phyloP scores from a whole-genome alignment of 2,329 filamentous ascomycete species.

The Ophiosphaerella narmari region DNA sequence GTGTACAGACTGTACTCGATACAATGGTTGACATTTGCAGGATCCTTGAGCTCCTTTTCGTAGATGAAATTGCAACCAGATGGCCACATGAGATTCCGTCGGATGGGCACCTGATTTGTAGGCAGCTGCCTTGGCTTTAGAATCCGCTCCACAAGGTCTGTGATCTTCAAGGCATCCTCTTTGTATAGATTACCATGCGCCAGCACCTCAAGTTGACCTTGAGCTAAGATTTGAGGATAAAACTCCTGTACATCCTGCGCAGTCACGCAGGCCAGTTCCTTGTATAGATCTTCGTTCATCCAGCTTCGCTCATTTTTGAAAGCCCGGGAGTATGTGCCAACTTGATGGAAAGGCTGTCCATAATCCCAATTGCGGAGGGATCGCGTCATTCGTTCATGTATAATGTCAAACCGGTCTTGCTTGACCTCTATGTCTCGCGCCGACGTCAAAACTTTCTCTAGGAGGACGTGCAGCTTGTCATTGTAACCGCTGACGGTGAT shows the following conservation, averaged over 20 bases:
- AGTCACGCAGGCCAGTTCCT: slow-evolving; percentile 75
- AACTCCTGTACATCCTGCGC: slow-evolving; percentile 76
- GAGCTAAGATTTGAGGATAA: slow-evolving; percentile 77
- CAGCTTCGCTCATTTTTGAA: slow-evolving; percentile 77
- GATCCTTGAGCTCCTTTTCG: slow-evolving; percentile 78
- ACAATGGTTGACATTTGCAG: slow-evolving; percentile 74
- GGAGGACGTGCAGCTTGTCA: slow-evolving; percentile 87
- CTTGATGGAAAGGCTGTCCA: slow-evolving; percentile 86
- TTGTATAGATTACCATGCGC: slow-evolving; percentile 93
- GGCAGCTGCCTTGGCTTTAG: slow-evolving; percentile 76
- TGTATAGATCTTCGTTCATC: slow-evolving; percentile 77
- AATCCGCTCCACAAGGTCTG: slow-evolving; percentile 77
- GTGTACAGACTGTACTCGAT: slow-evolving; percentile 55
- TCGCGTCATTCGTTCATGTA: slow-evolving; percentile 81
- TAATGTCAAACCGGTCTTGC: slow-evolving; percentile 86
- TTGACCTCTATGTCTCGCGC: slow-evolving; percentile 84
- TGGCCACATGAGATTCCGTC: slow-evolving; percentile 76
- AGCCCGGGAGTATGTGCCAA: slow-evolving; percentile 81
- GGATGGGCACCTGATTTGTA: slow-evolving; percentile 76
- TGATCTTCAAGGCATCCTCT: slow-evolving; percentile 86
- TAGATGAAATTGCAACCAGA: slow-evolving; percentile 83
- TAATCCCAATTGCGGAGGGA: slow-evolving; percentile 85
- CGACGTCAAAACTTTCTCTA: slow-evolving; percentile 84
- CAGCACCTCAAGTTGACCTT: slow-evolving; percentile 85
- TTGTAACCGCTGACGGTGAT: slow-evolving; percentile 89